These are phyloP conservation scores for Coleophoma crateriformis DNA, from an alignment of 2,329 filamentous ascomycete genomes.

Conservation along the genomic window DNA sequence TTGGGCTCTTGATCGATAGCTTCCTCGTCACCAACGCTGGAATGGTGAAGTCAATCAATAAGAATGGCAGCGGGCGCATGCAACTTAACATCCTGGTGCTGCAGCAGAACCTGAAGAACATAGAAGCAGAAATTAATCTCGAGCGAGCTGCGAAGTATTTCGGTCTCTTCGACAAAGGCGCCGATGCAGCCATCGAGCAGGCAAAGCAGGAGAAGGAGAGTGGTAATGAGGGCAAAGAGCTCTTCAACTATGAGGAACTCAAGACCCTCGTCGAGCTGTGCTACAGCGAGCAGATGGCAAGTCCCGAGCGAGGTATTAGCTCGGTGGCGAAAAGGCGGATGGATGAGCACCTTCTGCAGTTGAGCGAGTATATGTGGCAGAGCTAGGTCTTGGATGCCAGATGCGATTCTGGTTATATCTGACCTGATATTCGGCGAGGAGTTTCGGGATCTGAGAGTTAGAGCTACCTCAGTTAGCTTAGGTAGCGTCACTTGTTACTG, in stretches of 20 bases:
- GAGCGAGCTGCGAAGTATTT: slow-evolving; percentile 62
- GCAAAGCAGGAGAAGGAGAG: slow-evolving; percentile 43
- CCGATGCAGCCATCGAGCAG: slow-evolving; percentile 58
- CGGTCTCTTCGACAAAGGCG: slow-evolving; percentile 58
- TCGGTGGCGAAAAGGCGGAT: slow-evolving; percentile 63
- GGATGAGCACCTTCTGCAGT: slow-evolving; percentile 62
- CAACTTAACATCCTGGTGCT: slow-evolving; percentile 90
- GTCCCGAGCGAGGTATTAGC: slow-evolving; percentile 62
- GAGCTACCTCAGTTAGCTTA: too few species aligned
- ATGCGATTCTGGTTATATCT: neutral
- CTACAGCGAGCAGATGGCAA: slow-evolving; percentile 61
- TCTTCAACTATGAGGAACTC: slow-evolving; percentile 61
- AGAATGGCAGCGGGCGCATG: slow-evolving; percentile 77
- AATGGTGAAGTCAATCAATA: slow-evolving; percentile 77
- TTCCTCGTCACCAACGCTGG: slow-evolving; percentile 70
- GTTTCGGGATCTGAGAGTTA: neutral
- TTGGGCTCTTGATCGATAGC: slow-evolving; percentile 72
- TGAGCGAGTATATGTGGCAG: slow-evolving; percentile 72
- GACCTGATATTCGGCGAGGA: neutral
- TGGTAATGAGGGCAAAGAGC: slow-evolving; percentile 29
- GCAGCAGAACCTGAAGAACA: slow-evolving; percentile 94
- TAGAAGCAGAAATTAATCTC: slow-evolving; percentile 67
- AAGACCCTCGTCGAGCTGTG: slow-evolving; percentile 61
- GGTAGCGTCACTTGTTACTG: too few species aligned
- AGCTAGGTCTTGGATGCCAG: slow-evolving; percentile 12